phyloP scores from a whole-genome alignment of 768 basidiomycete species.

The Mycena leptocephala region DNA sequence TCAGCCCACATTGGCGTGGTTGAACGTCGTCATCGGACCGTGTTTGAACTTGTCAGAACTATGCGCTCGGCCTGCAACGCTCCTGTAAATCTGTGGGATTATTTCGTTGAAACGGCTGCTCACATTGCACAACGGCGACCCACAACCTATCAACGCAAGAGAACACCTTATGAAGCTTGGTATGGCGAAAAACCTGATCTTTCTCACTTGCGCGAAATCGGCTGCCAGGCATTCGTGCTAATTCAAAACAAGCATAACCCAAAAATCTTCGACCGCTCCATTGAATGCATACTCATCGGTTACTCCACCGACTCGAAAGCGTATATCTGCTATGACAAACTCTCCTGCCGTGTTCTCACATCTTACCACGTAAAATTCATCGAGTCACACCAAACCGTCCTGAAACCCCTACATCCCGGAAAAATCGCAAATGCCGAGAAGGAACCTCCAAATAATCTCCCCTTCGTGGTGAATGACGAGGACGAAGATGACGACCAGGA shows the following conservation, averaged over 20 bases:
- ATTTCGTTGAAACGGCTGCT: background rate
- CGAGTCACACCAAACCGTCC: constrained; percentile 26
- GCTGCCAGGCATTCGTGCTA: constrained; percentile 52
- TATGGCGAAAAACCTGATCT: constrained; percentile 44
- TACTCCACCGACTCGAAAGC: constrained; percentile 52
- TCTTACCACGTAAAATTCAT: constrained; percentile 47
- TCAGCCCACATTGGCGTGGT: background rate
- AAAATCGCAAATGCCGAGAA: background rate
- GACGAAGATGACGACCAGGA: background rate
- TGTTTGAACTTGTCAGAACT: background rate
- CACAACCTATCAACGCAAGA: background rate
- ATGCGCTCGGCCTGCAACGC: background rate
- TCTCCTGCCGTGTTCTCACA: constrained; percentile 32
- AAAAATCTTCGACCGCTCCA: constrained; percentile 38
- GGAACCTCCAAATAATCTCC: background rate
- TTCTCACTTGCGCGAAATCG: constrained; percentile 49
- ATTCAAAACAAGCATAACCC: constrained; percentile 50
- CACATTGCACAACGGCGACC: background rate
- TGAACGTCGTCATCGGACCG: background rate
- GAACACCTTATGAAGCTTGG: constrained; percentile 44
- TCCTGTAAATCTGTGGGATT: background rate
- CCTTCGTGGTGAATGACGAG: background rate
- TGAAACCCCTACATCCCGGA: background rate
- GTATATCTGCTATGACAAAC: constrained; percentile 49
- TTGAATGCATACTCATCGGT: constrained; percentile 57